Base-by-base conservation (phyloP, 2,329 filamentous ascomycete species). In the Emergomyces pasteurianus region DNA sequence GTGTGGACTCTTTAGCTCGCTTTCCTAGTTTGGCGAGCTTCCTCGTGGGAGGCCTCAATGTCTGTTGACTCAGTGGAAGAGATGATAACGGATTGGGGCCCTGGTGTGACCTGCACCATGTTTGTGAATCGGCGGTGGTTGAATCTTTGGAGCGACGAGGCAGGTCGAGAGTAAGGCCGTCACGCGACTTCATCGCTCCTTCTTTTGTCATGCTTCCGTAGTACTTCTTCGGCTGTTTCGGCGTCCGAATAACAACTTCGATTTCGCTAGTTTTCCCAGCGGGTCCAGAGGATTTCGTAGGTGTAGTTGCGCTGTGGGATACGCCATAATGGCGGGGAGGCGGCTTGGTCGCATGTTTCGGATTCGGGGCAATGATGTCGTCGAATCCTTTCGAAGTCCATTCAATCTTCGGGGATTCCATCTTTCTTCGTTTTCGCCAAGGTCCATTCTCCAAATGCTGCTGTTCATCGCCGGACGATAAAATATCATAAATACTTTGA, bases 401-500 rank as follows among this genome's bases (percentile, higher is more conserved):
- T 23, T 31, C 58, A 23, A 16, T n/a, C 53, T 60, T 63, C 16
- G 58, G 54, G 2, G 61, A 53, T 8, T 58, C 61, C 59, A 66
- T 28, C 47, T 62, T 65, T 43, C 64, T 60, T 7, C 64, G 60
- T 49, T 66, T 66, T 47, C 61, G 31, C 56, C 60, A 53, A 38
- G 52, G 61, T 26, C 59, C 60, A 26, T 40, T 40, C 18, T 42
- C 42, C 14, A n/a, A 47, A n/a, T 49, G 60, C 14, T 31, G 31
- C 12, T 54, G 58, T 52, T 71, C 69, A 10, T 72, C 70, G 28
- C 66, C 67, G 16, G 70, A 71, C 7, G 69, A 69, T 12, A 65
- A 65, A 26, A 70, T 54, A 43, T 72, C 69, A 57, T 65, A 71
- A 31, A 71, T 58, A 53, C 38, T 50, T 21, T 42, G 18, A 16